phyloP scores from a whole-genome alignment of 345 rosid species.

The Corymbia maculata region DNA sequence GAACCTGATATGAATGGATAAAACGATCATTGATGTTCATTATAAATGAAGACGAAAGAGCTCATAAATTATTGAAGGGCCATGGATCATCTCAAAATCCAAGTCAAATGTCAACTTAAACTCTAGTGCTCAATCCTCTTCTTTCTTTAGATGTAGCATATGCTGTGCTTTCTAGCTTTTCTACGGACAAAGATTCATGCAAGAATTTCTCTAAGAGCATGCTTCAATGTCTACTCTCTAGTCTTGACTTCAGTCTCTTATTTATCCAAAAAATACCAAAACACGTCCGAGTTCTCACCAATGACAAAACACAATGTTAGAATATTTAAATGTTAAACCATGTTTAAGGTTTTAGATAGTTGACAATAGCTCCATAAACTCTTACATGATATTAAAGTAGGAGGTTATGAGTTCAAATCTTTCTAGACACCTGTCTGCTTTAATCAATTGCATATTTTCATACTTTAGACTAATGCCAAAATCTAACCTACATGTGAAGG shows the following conservation, averaged over 20 bases:
- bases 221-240: background rate
- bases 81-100: background rate
- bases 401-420: background rate
- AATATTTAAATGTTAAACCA: background rate
- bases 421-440: background rate
- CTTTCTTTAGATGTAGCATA: background rate
- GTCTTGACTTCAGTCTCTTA: background rate
- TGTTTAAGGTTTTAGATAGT: too few species aligned
- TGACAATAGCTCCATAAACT: accelerated
- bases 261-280: background rate
- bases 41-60: background rate
- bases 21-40: background rate
- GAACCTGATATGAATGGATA: background rate
- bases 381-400: too few species aligned
- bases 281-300: accelerated
- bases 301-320: background rate
- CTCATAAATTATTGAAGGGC: background rate
- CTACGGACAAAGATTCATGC: background rate
- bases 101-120: background rate
- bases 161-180: background rate
- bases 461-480: accelerated
- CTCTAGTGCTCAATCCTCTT: background rate
- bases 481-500: too few species aligned
- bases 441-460: too few species aligned
- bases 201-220: background rate